Evolutionary conservation across 2,329 filamentous ascomycete genomes (phyloP).

Genomic region (Aspergillus sp.): DNA sequence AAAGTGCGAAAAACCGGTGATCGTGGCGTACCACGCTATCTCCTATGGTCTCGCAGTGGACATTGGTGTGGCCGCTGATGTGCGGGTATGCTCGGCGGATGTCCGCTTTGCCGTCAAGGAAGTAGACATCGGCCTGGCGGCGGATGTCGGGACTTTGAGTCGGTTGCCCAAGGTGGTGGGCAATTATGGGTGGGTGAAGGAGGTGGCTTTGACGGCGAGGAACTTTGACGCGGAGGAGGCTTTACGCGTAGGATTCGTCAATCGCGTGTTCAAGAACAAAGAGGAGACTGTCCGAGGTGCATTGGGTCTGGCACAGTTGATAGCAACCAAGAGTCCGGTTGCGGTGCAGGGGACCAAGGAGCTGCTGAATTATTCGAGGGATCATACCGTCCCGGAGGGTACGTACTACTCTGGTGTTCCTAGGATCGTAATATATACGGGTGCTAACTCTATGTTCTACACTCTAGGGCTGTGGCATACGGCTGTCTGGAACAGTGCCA

Average conservation of each 20-base stretch:
- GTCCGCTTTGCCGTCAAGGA: constrained; percentile 49
- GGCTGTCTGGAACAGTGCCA: constrained; percentile 80
- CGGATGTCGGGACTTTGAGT: constrained; percentile 51
- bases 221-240: constrained; percentile 50
- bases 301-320: constrained; percentile 62
- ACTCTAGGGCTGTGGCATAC: constrained; percentile 73
- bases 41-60: constrained; percentile 78
- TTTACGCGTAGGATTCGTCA: constrained; percentile 47
- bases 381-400: constrained; percentile 76
- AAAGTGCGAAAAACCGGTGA: constrained; percentile 87
- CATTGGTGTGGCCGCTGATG: constrained; percentile 45
- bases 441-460: too few species aligned
- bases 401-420: constrained; percentile 33
- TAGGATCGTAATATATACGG: too few species aligned
- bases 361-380: constrained; percentile 76
- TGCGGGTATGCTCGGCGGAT: constrained; percentile 42
- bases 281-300: constrained; percentile 63
- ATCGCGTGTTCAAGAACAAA: constrained; percentile 52
- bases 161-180: constrained; percentile 51
- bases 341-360: constrained; percentile 88
- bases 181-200: constrained; percentile 51
- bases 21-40: constrained; percentile 78
- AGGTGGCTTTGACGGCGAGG: constrained; percentile 48
- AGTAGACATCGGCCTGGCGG: constrained; percentile 53
- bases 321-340: constrained; percentile 82